These are phyloP conservation scores for Clonostachys solani DNA, from an alignment of 2,329 filamentous ascomycete species.

Conservation along the genomic window DNA sequence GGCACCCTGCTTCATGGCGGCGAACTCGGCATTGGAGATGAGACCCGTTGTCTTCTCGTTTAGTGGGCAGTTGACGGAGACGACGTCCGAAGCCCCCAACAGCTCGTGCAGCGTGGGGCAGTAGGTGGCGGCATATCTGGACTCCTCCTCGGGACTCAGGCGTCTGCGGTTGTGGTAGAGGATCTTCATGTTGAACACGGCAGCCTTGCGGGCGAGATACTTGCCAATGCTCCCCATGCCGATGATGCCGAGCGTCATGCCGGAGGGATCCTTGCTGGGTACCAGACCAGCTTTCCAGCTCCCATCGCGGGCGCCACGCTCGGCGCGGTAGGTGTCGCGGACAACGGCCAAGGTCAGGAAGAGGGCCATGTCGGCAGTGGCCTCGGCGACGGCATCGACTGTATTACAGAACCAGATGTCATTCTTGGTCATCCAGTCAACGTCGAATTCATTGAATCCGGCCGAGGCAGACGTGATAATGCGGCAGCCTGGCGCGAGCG, in stretches of 20 bases:
- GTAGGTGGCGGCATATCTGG: slow-evolving; percentile 1
- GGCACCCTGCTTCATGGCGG: slow-evolving; percentile 66
- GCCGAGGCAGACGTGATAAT: slow-evolving; percentile 41
- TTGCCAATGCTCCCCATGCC: slow-evolving; percentile 44
- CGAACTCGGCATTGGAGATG: slow-evolving; percentile 58
- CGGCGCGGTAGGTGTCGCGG: slow-evolving; percentile 33
- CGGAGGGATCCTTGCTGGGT: slow-evolving; percentile 27
- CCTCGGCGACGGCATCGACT: slow-evolving; percentile 45
- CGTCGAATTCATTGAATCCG: slow-evolving; percentile 39
- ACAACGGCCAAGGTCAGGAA: slow-evolving; percentile 25
- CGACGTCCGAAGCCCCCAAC: slow-evolving; percentile 48
- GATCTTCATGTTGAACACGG: slow-evolving; percentile 36
- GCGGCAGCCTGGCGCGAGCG: slow-evolving; percentile 30
- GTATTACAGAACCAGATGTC: slow-evolving; percentile 49
- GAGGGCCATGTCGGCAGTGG: slow-evolving; percentile 40
- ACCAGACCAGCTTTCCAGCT: slow-evolving; percentile 21
- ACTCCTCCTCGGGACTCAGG: slow-evolving; percentile 19
- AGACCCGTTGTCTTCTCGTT: slow-evolving; percentile 51
- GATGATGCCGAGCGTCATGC: slow-evolving; percentile 39
- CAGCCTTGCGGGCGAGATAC: slow-evolving; percentile 30
- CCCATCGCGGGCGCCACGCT: slow-evolving; percentile 26
- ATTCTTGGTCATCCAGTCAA: slow-evolving; percentile 32
- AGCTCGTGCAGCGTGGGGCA: slow-evolving; percentile 10
- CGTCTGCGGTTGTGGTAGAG: slow-evolving; percentile 33
- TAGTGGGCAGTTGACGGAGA: slow-evolving; percentile 63